Conservation (phyloP, 495 filamentous ascomycete species). For the Penicillium bialowiezense region DNA sequence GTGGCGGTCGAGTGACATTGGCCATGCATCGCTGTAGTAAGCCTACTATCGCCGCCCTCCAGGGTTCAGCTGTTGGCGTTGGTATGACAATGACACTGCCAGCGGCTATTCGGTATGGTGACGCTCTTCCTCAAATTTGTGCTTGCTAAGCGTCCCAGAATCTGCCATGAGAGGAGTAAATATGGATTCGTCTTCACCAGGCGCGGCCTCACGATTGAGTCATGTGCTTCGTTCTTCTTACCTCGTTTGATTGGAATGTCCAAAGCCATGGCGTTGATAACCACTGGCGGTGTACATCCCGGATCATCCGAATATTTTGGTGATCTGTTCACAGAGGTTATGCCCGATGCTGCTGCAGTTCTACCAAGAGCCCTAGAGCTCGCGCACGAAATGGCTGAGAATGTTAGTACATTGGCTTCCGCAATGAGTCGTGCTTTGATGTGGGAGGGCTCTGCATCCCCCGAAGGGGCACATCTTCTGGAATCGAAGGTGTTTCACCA, state of each 20-base stretch:
- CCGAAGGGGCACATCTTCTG: conserved; percentile 56
- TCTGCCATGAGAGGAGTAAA: conserved; percentile 49
- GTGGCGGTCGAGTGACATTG: conserved; percentile 52
- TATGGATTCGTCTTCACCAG: conserved; percentile 59
- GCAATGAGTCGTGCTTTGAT: conserved; percentile 55
- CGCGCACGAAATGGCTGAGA: conserved; percentile 52
- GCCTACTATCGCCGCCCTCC: conserved; percentile 58
- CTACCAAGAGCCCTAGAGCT: conserved; percentile 49
- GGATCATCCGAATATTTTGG: conserved; percentile 42
- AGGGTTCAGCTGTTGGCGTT: conserved; percentile 59
- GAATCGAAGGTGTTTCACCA: conserved; percentile 55
- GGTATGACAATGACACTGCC: conserved; percentile 65
- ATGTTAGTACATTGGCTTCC: conserved; percentile 49
- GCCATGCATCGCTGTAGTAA: conserved; percentile 60
- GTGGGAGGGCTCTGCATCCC: conserved; percentile 46
- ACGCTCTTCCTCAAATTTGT: neutral
- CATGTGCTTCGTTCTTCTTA: conserved; percentile 57
- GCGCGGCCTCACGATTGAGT: conserved; percentile 57
- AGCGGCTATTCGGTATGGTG: conserved; percentile 43
- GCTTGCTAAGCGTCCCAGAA: conserved; percentile 3
- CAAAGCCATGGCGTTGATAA: conserved; percentile 48
- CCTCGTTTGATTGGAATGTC: conserved; percentile 55
- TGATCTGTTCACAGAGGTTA: conserved; percentile 52
- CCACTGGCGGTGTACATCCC: conserved; percentile 31
- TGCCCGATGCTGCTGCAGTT: conserved; percentile 45